phyloP scores from a whole-genome alignment of 805 yeast genomes.

The Saturnispora saitoi region DNA sequence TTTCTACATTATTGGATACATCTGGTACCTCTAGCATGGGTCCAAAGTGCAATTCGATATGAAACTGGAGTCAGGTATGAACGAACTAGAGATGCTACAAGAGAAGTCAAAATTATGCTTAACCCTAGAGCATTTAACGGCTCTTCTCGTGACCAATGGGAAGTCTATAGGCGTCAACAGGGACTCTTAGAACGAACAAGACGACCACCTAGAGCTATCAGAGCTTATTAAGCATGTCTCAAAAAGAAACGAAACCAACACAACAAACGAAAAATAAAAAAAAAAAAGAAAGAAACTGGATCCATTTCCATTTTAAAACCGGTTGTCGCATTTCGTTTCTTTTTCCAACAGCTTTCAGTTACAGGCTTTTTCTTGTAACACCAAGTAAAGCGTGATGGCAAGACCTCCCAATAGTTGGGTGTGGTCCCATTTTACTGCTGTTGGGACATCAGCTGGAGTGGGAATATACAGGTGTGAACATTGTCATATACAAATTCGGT shows the following conservation, averaged over 20 bases:
- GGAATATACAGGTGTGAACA: constrained; percentile 17
- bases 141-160: constrained; percentile 90
- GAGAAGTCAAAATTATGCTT: constrained; percentile 59
- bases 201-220: constrained; percentile 29
- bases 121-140: constrained; percentile 76
- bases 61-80: constrained; percentile 4
- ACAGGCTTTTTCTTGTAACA: neutral
- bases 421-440: constrained; percentile 26
- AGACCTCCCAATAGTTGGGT: constrained; percentile 31
- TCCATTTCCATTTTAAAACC: constrained; percentile 5
- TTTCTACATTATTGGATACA: constrained; percentile 6
- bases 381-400: constrained; percentile 20
- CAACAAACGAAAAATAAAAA: neutral
- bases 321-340: constrained; percentile 8
- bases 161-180: constrained; percentile 81
- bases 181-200: constrained; percentile 81
- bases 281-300: neutral
- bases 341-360: neutral
- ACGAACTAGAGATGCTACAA: constrained; percentile 11
- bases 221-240: constrained; percentile 14
- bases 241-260: constrained; percentile 10
- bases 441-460: constrained; percentile 11
- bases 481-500: constrained; percentile 24
- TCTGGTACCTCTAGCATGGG: constrained; percentile 1
- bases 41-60: constrained; percentile 5